Evolutionary conservation across 2,329 filamentous ascomycete species (phyloP).

Genomic region (Exutisphaerella laricina): DNA sequence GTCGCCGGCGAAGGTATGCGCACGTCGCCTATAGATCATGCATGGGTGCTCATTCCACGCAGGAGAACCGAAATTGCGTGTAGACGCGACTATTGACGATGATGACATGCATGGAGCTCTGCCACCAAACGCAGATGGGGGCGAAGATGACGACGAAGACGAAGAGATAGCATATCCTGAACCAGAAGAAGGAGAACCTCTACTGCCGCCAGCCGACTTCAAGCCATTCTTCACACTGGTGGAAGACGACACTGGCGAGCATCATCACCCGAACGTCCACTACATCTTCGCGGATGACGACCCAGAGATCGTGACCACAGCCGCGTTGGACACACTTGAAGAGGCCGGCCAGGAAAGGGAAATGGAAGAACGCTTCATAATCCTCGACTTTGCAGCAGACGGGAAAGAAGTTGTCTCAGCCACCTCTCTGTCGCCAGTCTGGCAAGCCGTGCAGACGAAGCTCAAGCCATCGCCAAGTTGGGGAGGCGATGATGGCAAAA

Average conservation of each 20-base stretch:
- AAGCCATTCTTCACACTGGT: conserved; percentile 81
- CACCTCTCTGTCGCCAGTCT: conserved; percentile 67
- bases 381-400: conserved; percentile 49
- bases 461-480: conserved; percentile 59
- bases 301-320: conserved; percentile 65
- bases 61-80: background rate
- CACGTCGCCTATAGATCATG: background rate
- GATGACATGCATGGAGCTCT: conserved; percentile 6
- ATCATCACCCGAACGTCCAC: conserved; percentile 78
- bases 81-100: conserved; percentile 12
- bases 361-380: conserved; percentile 49
- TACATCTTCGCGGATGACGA: conserved; percentile 95
- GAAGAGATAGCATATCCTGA: conserved; percentile 21
- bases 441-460: conserved; percentile 57
- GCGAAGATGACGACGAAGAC: conserved; percentile 14
- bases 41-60: conserved; percentile 2
- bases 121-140: conserved; percentile 5
- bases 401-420: conserved; percentile 57
- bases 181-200: conserved; percentile 12
- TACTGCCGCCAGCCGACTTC: conserved; percentile 48
- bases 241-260: conserved; percentile 68
- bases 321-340: conserved; percentile 53
- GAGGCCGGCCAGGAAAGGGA: conserved; percentile 30
- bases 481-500: conserved; percentile 50
- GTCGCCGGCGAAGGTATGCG: conserved; percentile 1